Conservation (phyloP, 768 basidiomycete species). For the Naganishia friedmannii region DNA sequence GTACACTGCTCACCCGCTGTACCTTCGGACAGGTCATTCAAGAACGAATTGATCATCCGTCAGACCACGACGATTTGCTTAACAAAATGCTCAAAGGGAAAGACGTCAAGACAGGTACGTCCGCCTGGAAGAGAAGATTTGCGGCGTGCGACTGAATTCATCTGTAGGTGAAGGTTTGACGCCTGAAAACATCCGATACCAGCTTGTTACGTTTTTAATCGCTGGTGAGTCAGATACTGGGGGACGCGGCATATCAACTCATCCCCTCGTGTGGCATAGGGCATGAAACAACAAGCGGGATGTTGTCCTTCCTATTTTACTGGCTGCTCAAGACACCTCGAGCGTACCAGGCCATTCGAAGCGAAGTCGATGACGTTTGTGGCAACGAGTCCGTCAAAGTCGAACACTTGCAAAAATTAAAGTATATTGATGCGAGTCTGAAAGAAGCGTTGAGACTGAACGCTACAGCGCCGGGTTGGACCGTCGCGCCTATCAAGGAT, state of each 20-base stretch:
- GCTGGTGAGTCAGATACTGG: conserved; percentile 57
- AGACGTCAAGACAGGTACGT: conserved; percentile 56
- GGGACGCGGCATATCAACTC: too few species aligned
- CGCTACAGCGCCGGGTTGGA: conserved; percentile 53
- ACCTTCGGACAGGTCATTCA: conserved; percentile 42
- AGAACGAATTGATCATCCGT: conserved; percentile 52
- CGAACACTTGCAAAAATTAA: conserved; percentile 55
- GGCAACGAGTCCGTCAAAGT: conserved; percentile 53
- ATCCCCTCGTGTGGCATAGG: too few species aligned
- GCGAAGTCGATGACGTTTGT: conserved; percentile 57
- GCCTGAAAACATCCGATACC: conserved; percentile 55
- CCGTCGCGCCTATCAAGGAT: conserved; percentile 52
- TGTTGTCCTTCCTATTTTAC: conserved; percentile 56
- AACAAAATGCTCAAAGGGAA: conserved; percentile 57
- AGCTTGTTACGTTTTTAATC: conserved; percentile 59
- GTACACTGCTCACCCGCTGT: neutral
- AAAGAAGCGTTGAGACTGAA: conserved; percentile 53
- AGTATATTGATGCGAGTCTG: conserved; percentile 54
- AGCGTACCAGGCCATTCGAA: conserved; percentile 56
- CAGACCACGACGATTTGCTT: conserved; percentile 56
- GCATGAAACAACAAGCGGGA: conserved; percentile 38
- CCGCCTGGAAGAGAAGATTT: neutral
- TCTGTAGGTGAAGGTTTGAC: conserved; percentile 42
- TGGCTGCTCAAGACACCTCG: conserved; percentile 56
- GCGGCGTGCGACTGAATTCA: neutral